Evolutionary conservation across 495 filamentous ascomycete species (phyloP).

Genomic region (Penicillium chermesinum): DNA sequence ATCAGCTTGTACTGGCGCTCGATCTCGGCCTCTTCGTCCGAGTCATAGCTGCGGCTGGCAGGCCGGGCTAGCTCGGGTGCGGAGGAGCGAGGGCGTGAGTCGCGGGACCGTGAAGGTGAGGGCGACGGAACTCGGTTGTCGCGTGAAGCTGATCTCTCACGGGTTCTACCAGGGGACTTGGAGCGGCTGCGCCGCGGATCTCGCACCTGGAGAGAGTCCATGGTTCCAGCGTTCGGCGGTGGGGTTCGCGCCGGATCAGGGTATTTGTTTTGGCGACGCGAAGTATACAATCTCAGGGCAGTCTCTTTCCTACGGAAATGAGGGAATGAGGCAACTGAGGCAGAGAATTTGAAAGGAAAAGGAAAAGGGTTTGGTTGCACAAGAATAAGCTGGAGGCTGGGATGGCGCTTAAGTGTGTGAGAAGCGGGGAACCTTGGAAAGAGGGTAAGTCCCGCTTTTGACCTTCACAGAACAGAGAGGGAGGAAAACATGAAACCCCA

Average conservation of each 20-base stretch:
- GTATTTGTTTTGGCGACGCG: neutral
- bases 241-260: slow-evolving; percentile 8
- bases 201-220: slow-evolving; percentile 51
- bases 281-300: neutral
- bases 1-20: slow-evolving; percentile 27
- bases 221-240: slow-evolving; percentile 8
- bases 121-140: slow-evolving; percentile 33
- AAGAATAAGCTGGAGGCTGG: neutral
- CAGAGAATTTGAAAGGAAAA: neutral
- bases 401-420: neutral
- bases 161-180: slow-evolving; percentile 49
- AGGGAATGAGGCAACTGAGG: neutral
- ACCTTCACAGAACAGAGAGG: no score
- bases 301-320: neutral
- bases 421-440: neutral
- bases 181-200: slow-evolving; percentile 56
- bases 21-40: slow-evolving; percentile 22
- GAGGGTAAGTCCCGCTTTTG: no score
- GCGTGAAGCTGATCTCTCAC: slow-evolving; percentile 41
- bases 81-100: slow-evolving; percentile 13
- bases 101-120: slow-evolving; percentile 5
- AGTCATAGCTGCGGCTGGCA: slow-evolving; percentile 18
- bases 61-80: slow-evolving; percentile 19
- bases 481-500: no score
- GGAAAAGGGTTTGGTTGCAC: neutral